Evolutionary conservation across 2,329 filamentous ascomycete genomes (phyloP), one percentile per base, ranked within the genome.

Genomic region (Diaporthe citrichinensis): DNA sequence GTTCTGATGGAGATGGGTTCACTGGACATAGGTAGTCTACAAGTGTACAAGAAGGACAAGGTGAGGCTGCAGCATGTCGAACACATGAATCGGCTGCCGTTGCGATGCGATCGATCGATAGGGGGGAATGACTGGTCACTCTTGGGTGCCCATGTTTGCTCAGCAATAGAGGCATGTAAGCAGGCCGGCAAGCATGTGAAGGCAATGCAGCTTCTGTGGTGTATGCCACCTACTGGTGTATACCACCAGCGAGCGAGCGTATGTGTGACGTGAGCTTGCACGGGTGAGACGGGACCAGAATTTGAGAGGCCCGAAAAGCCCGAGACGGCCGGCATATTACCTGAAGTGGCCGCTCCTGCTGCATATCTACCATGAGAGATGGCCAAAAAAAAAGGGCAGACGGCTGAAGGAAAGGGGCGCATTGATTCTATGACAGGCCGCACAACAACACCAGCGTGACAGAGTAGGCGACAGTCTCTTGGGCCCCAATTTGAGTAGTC

Each of bases 51-150:
- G 25, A 28, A 34, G n/a, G 61, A 51, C 44, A 46, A 49, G 41
- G 20, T 34, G 61, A 51, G 61, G 61, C 41, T 67, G 61, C 44
- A 67, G 44, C 3, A 23, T 17, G 44, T 49, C 61, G 61, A 51
- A 14, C 28, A 67, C 61, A n/a, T 67, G 62, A 51, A 39, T 68
- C 62, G 44, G 41, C 44, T 53, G 28, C 62, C 12, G 23, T n/a
- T 34, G 62, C 62, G 62, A 68, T 68, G 23, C 46, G 31, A 51
- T 51, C 44, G 62, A 68, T 68, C 62, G 62, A 53, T 39, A 53
- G 46, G 44, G 44, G 39, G 31, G 59, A 36, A 53, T 53, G 62
- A 68, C 62, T 51, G 44, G 31, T 39, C 62, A 67, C 41, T 67
- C 62, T 15, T 65, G 61, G 41, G 61, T 49, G 25, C 17, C 59